Percentiles rank a stretch among this genome's conserved stretches.
phyloP scores from a whole-genome alignment of 768 basidiomycete species.

The Amanita jacksonii region DNA sequence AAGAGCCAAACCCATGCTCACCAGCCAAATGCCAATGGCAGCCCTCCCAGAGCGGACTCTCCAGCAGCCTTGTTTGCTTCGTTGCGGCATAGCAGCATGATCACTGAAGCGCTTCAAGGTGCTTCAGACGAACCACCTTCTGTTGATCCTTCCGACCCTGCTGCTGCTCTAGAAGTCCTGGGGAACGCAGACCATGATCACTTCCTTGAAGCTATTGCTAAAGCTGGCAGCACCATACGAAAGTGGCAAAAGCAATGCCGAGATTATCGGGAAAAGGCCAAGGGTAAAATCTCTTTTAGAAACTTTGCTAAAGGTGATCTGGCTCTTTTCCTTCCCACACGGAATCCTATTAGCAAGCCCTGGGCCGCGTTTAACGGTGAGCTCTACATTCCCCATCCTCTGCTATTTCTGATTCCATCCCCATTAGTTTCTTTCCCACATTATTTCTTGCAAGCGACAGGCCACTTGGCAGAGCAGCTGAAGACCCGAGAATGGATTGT shows the following conservation, averaged over 20 bases:
- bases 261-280: constrained; percentile 90
- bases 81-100: constrained; percentile 42
- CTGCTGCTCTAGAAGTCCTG: constrained; percentile 58
- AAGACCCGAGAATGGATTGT: constrained; percentile 94
- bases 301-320: constrained; percentile 95
- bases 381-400: constrained; percentile 13
- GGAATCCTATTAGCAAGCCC: constrained; percentile 86
- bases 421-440: constrained; percentile 86
- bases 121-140: constrained; percentile 54
- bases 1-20: constrained; percentile 29
- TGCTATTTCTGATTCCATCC: background rate
- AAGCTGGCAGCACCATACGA: constrained; percentile 77
- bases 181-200: constrained; percentile 75
- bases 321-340: constrained; percentile 90
- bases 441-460: constrained; percentile 88
- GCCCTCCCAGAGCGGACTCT: constrained; percentile 31
- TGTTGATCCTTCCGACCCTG: constrained; percentile 69
- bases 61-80: constrained; percentile 34
- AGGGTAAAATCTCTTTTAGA: constrained; percentile 92
- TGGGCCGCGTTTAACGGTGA: constrained; percentile 99
- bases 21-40: constrained; percentile 3
- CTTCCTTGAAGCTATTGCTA: constrained; percentile 75
- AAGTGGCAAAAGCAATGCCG: constrained; percentile 99
- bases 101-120: constrained; percentile 24
- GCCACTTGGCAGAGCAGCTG: constrained; percentile 79